Conservation (phyloP, 2,329 filamentous ascomycete species). For the Huntiella savannae region DNA sequence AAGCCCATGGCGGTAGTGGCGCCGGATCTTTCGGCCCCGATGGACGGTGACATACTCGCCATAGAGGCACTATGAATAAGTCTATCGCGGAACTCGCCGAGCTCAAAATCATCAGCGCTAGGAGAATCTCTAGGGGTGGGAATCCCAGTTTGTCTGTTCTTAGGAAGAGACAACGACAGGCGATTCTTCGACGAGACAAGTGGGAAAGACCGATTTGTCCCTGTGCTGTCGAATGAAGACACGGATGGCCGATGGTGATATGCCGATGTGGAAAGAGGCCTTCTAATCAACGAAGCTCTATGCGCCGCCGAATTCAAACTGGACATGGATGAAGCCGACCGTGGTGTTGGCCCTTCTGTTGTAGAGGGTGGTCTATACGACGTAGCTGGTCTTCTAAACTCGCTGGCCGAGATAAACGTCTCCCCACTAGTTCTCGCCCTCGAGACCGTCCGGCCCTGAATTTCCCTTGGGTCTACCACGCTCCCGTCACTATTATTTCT, state of each 20-base stretch:
- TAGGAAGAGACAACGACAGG: slow-evolving; percentile 16
- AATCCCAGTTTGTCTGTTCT: slow-evolving; percentile 19
- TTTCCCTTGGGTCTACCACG: not conserved
- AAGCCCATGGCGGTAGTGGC: slow-evolving; percentile 24
- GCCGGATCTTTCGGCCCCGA: slow-evolving; percentile 15
- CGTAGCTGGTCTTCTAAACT: slow-evolving; percentile 1
- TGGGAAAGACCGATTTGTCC: slow-evolving; percentile 43
- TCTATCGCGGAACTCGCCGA: slow-evolving; percentile 14
- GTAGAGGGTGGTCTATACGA: slow-evolving; percentile 5
- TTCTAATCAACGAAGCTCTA: slow-evolving; percentile 18
- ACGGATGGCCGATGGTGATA: slow-evolving; percentile 33
- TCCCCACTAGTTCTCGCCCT: slow-evolving; percentile 15
- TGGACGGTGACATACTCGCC: slow-evolving; percentile 24
- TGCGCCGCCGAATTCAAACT: slow-evolving; percentile 4
- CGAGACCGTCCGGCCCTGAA: not conserved
- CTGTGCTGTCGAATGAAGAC: slow-evolving; percentile 37
- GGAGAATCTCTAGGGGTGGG: slow-evolving; percentile 30
- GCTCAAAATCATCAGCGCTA: slow-evolving; percentile 28
- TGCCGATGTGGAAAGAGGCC: slow-evolving; percentile 23
- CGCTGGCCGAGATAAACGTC: slow-evolving; percentile 13
- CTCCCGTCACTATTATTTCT: slow-evolving; percentile 14
- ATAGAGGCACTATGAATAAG: slow-evolving; percentile 3
- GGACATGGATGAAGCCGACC: slow-evolving; percentile 9
- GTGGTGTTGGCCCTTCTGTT: slow-evolving; percentile 3
- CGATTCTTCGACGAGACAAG: slow-evolving; percentile 28